A percentile compares a stretch with the other conserved stretches of the same genome.
Evolutionary conservation across 176 grass and related monocot species (phyloP).

Genomic region (Oryza rufipogon): DNA sequence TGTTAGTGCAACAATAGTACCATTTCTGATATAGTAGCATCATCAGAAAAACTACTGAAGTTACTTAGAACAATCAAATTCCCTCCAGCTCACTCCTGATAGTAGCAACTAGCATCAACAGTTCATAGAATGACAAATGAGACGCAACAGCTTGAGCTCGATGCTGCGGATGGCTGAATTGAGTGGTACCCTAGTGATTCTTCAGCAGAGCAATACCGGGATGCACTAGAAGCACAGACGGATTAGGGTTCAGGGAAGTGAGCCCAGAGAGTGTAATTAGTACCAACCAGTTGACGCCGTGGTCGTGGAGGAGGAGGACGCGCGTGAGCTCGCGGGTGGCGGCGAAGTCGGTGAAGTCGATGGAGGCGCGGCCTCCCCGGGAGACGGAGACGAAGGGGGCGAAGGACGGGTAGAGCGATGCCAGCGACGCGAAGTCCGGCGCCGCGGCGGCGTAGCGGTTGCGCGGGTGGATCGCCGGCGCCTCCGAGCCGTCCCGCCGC

Average conservation of each 20-base stretch:
- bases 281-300: conserved; percentile 74
- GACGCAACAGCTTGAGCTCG: not conserved
- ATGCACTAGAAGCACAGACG: not conserved
- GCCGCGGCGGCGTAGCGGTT: conserved; percentile 79
- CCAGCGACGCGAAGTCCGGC: conserved; percentile 76
- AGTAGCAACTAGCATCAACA: not conserved
- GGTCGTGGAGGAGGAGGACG: conserved; percentile 92
- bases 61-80: no score
- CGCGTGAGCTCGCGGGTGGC: conserved; percentile 83
- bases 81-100: not conserved
- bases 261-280: not conserved
- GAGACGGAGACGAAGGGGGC: conserved; percentile 62
- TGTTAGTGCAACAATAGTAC: not conserved
- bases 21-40: no score
- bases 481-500: conserved; percentile 43
- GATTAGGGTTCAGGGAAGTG: not conserved
- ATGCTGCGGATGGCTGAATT: not conserved
- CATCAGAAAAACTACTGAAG: no score
- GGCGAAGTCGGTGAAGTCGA: conserved; percentile 66
- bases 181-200: not conserved
- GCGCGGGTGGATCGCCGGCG: conserved; percentile 64
- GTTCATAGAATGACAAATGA: not conserved
- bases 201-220: not conserved
- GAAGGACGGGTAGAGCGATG: conserved; percentile 85
- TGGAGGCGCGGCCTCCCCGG: conserved; percentile 41